Conservation (phyloP, 257 asterid genomes). For the Solanum okadae region DNA sequence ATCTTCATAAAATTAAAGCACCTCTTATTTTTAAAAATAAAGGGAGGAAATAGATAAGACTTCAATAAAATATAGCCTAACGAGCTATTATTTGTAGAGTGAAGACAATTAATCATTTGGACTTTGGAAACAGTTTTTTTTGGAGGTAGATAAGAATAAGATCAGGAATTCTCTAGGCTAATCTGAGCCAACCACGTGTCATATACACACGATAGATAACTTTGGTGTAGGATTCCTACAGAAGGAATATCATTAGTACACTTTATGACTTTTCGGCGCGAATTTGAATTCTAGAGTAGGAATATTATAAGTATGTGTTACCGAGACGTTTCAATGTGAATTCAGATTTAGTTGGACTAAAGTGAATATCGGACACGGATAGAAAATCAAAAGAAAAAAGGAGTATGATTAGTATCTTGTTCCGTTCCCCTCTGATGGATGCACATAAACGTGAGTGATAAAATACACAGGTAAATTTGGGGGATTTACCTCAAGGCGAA, state of each 20-base stretch:
- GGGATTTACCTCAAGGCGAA: conserved; percentile 61
- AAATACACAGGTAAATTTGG: neutral
- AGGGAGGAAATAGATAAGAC: neutral
- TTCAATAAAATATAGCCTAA: neutral
- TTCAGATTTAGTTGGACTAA: too few relatives aligned
- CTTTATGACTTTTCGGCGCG: neutral
- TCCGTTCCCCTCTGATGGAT: neutral
- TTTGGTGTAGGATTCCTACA: neutral
- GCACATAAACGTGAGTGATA: neutral
- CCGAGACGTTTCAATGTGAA: too few relatives aligned
- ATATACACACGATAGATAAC: neutral
- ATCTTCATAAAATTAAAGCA: neutral
- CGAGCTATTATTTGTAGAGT: neutral
- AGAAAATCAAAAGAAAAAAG: too few relatives aligned
- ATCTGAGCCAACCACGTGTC: neutral
- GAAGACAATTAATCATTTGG: neutral
- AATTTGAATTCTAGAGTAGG: too few relatives aligned
- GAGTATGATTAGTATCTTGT: neutral
- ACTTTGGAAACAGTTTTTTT: neutral
- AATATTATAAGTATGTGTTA: too few relatives aligned
- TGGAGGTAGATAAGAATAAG: neutral
- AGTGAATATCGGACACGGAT: accelerated
- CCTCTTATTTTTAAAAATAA: neutral
- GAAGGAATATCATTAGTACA: neutral
- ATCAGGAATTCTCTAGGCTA: neutral